These are phyloP conservation scores for Phytophthora quininea DNA, from an alignment of 352 stramenopile genomes.

Conservation along the genomic window DNA sequence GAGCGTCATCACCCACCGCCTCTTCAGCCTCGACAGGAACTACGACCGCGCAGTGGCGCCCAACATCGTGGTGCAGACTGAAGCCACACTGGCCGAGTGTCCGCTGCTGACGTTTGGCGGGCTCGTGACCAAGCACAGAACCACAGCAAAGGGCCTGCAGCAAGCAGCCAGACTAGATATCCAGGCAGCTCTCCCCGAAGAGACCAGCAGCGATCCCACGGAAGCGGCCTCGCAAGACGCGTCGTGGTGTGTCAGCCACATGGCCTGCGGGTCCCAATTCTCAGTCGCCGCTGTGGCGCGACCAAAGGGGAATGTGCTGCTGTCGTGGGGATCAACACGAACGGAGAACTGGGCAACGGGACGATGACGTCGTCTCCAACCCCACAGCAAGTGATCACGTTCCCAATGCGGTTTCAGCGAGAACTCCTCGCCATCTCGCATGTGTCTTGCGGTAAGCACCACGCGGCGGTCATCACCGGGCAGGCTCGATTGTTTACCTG, in stretches of 20 bases:
- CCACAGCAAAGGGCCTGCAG: constrained; percentile 37
- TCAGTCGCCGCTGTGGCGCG: constrained; percentile 54
- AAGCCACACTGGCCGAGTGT: constrained; percentile 37
- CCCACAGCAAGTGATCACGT: constrained; percentile 40
- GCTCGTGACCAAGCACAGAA: constrained; percentile 48
- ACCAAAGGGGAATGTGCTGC: constrained; percentile 42
- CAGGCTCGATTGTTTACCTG: constrained; percentile 74
- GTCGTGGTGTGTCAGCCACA: constrained; percentile 55
- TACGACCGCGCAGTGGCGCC: constrained; percentile 60
- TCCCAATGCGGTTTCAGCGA: constrained; percentile 41
- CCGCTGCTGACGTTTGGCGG: constrained; percentile 58
- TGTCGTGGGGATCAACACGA: constrained; percentile 61
- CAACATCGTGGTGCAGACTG: constrained; percentile 56
- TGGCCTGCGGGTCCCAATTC: constrained; percentile 68
- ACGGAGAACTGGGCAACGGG: constrained; percentile 66
- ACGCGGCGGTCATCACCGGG: constrained; percentile 64
- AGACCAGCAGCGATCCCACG: constrained; percentile 1
- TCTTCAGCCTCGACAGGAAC: constrained; percentile 71
- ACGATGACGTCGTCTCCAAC: constrained; percentile 40
- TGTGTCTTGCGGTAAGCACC: constrained; percentile 77
- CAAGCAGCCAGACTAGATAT: constrained; percentile 42
- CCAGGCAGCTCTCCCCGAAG: constrained; percentile 19
- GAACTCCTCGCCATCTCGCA: constrained; percentile 50
- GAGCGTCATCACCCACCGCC: constrained; percentile 60
- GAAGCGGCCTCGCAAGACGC: constrained; percentile 7